Evolutionary conservation across 495 filamentous ascomycete species (phyloP).

Genomic region (Aspergillus wentii): DNA sequence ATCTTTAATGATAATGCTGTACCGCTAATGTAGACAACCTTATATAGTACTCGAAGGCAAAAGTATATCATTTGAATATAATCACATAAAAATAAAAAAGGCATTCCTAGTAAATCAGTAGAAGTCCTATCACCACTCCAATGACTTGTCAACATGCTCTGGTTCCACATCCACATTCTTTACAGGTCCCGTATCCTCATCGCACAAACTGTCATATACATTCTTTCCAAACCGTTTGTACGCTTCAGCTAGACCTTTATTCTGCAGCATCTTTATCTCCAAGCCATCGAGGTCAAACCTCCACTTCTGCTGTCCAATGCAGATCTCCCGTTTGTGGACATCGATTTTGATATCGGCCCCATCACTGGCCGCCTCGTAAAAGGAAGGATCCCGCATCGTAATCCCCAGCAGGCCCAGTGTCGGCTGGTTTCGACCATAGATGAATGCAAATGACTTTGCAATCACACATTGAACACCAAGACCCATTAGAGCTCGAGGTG

Average conservation of each 20-base stretch:
- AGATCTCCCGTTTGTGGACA: not conserved
- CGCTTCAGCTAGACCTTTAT: not conserved
- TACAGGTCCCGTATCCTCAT: not conserved
- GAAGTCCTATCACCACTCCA: constrained; percentile 4
- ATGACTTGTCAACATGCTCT: not conserved
- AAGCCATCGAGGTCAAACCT: not conserved
- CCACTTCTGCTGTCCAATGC: not conserved
- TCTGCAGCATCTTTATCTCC: not conserved
- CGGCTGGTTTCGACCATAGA: constrained; percentile 29
- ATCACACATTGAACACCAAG: constrained; percentile 25
- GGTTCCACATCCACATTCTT: not conserved
- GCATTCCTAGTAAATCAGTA: no score
- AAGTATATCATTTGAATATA: no score
- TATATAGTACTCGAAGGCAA: no score
- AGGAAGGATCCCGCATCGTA: constrained; percentile 14
- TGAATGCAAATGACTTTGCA: constrained; percentile 27
- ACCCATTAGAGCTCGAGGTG: constrained; percentile 21
- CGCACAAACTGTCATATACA: not conserved
- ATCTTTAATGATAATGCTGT: no score
- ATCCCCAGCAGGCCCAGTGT: constrained; percentile 24
- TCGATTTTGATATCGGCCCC: constrained; percentile 19
- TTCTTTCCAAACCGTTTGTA: not conserved
- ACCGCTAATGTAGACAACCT: no score
- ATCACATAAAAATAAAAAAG: no score
- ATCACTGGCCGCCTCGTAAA: constrained; percentile 19